Percentiles rank a stretch among this genome's conserved stretches.
Conservation (phyloP, 306 rosid species). For the Macrotyloma uniflorum region DNA sequence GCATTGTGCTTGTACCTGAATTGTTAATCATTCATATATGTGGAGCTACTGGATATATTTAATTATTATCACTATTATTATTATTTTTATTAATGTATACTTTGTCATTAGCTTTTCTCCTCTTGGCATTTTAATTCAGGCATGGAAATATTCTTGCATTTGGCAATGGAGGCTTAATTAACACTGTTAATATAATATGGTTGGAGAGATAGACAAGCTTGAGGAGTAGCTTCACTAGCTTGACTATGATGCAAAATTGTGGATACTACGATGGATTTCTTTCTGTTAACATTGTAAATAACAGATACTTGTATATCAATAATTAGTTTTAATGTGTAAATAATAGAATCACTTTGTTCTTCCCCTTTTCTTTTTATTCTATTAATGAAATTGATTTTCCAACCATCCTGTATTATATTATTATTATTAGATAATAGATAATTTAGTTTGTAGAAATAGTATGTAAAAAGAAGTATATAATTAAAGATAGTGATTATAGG, state of each 20-base stretch:
- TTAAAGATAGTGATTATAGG: no score
- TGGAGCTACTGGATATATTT: not conserved
- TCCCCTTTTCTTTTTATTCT: conserved; percentile 25
- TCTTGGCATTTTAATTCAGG: conserved; percentile 37
- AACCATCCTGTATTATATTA: not conserved
- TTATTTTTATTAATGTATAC: not conserved
- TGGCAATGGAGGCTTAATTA: conserved; percentile 58
- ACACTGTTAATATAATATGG: conserved; percentile 58
- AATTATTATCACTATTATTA: no score
- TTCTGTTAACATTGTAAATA: conserved; percentile 70
- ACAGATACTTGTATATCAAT: conserved; percentile 49
- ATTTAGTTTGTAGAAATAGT: no score
- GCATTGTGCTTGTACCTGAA: not conserved
- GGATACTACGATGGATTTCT: conserved; percentile 50
- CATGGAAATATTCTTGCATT: conserved; percentile 72
- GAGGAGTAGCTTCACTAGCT: conserved; percentile 46
- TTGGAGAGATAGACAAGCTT: conserved; percentile 61
- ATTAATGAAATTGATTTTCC: conserved; percentile 40
- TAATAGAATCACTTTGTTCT: conserved; percentile 46
- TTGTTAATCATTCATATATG: not conserved
- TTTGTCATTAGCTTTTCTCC: not conserved
- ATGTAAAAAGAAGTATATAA: no score
- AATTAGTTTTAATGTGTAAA: conserved; percentile 65
- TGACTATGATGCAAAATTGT: conserved; percentile 48
- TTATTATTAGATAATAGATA: not conserved